These are phyloP conservation scores for Tothia fuscella DNA, from an alignment of 2,329 filamentous ascomycete genomes.

Conservation along the genomic window DNA sequence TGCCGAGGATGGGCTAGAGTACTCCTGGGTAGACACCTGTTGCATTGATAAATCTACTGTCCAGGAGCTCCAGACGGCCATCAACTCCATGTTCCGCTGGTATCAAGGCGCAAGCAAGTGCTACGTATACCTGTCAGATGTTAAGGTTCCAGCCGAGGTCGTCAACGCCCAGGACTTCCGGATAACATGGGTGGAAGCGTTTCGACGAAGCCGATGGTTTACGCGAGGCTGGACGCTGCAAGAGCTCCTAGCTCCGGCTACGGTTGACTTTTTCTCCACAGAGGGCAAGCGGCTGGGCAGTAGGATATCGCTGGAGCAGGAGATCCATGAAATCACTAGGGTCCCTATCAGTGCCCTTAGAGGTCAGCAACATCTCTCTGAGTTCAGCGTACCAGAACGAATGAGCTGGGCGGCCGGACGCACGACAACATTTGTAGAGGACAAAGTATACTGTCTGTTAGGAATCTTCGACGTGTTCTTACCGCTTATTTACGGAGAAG, in stretches of 20 bases:
- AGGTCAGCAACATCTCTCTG: background rate
- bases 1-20: constrained; percentile 13
- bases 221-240: too few species aligned
- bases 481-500: constrained; percentile 8
- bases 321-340: constrained; percentile 17
- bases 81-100: too few species aligned
- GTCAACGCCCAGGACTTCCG: constrained; percentile 2
- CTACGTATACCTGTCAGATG: constrained; percentile 12
- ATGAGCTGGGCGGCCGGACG: constrained; percentile 2
- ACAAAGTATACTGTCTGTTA: constrained; percentile 7
- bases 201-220: constrained; percentile 14
- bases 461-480: constrained; percentile 6
- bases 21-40: constrained; percentile 13
- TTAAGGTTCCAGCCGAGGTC: constrained; percentile 8
- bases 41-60: constrained; percentile 7
- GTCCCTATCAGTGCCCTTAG: background rate
- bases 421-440: constrained; percentile 2
- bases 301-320: constrained; percentile 17
- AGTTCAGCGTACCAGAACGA: constrained; percentile 9
- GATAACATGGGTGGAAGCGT: constrained; percentile 8
- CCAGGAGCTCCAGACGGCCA: constrained; percentile 6
- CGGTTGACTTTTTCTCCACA: constrained; percentile 18
- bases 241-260: constrained; percentile 15
- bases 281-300: constrained; percentile 19
- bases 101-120: constrained; percentile 9